Evolutionary conservation across 148 eudicot species (phyloP).

Genomic region (Chenopodium formosanum): DNA sequence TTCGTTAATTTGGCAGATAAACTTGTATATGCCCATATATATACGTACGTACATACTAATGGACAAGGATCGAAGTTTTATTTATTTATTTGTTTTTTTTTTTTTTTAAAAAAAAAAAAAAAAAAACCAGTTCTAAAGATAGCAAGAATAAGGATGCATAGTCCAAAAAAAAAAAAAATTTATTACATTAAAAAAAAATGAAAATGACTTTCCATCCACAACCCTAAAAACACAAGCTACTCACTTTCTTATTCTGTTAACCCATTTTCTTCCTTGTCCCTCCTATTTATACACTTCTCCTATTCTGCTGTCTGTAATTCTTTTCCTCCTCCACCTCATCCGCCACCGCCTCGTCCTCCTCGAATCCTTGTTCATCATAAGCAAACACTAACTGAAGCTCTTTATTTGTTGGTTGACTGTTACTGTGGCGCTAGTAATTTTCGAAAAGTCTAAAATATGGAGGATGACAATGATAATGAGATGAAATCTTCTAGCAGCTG

Average conservation of each 20-base stretch:
- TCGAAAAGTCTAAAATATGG: slow-evolving; percentile 33
- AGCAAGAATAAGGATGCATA: too few species aligned
- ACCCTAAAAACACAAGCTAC: slow-evolving; percentile 70
- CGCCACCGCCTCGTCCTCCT: not conserved
- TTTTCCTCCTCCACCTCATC: not conserved
- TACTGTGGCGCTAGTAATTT: not conserved
- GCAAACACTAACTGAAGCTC: not conserved
- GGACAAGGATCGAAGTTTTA: too few species aligned
- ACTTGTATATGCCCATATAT: too few species aligned
- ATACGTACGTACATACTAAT: too few species aligned
- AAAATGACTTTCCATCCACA: slow-evolving; percentile 71
- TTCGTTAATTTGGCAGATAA: too few species aligned
- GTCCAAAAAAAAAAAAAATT: too few species aligned
- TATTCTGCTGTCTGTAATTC: slow-evolving; percentile 11
- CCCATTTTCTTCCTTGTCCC: slow-evolving; percentile 5
- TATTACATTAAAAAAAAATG: not conserved
- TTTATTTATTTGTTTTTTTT: too few species aligned
- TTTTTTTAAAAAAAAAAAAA: too few species aligned
- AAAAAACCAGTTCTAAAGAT: too few species aligned
- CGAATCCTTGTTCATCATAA: slow-evolving; percentile 11
- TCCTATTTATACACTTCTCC: slow-evolving; percentile 29
- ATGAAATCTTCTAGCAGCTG: slow-evolving; percentile 45
- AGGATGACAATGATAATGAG: slow-evolving; percentile 47
- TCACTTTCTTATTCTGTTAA: slow-evolving; percentile 42
- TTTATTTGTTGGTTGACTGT: not conserved